A percentile compares a stretch with the other conserved stretches of the same genome.
Evolutionary conservation across 2,329 filamentous ascomycete genomes (phyloP).

Genomic region (Talaromyces sp.): DNA sequence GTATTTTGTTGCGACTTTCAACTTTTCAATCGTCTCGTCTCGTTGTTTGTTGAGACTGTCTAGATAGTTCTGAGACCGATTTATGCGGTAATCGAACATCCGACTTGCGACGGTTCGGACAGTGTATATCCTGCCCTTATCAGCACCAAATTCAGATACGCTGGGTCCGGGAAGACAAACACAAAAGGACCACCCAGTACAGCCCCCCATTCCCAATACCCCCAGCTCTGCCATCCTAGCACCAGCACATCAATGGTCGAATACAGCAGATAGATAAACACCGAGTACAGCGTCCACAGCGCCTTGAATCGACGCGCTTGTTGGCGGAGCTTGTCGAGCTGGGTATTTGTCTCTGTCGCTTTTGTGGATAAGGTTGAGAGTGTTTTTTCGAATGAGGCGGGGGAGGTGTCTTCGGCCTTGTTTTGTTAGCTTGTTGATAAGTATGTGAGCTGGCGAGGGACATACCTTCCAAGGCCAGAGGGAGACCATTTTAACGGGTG

Average conservation of each 20-base stretch:
- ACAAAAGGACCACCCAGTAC: conserved; percentile 73
- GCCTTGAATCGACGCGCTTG: conserved; percentile 75
- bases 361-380: conserved; percentile 77
- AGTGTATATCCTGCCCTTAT: conserved; percentile 63
- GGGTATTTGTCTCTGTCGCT: conserved; percentile 70
- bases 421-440: not conserved
- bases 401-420: conserved; percentile 74
- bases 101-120: conserved; percentile 64
- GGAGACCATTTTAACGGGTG: conserved; percentile 61
- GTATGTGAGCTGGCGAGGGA: not conserved
- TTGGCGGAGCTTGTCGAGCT: conserved; percentile 69
- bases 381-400: conserved; percentile 89
- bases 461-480: conserved; percentile 82
- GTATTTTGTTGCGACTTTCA: conserved; percentile 94
- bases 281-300: conserved; percentile 84
- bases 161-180: conserved; percentile 48
- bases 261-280: conserved; percentile 86
- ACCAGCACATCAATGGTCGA: conserved; percentile 78
- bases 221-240: conserved; percentile 77
- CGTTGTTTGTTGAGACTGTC: conserved; percentile 75
- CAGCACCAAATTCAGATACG: not conserved
- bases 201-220: conserved; percentile 71
- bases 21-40: conserved; percentile 82
- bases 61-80: conserved; percentile 64
- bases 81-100: conserved; percentile 79